Evolutionary conservation across 2,329 filamentous ascomycete species (phyloP).

Genomic region (Pseudogymnoascus sp.): DNA sequence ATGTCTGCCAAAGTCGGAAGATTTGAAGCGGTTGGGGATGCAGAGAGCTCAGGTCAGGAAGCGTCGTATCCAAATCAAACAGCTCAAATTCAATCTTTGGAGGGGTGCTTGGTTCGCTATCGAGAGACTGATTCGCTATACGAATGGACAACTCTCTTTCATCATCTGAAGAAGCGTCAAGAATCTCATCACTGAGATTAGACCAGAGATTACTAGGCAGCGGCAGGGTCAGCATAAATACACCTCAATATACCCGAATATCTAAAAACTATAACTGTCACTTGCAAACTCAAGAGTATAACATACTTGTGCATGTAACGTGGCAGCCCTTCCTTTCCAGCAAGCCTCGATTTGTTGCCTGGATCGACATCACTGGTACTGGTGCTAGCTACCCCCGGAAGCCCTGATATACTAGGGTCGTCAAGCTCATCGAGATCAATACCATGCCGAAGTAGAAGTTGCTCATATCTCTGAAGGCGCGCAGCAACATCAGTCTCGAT

Average conservation of each 20-base stretch:
- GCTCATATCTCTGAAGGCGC: slow-evolving; percentile 23
- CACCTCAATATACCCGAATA: slow-evolving; percentile 17
- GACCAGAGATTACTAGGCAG: slow-evolving; percentile 25
- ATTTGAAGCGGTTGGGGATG: slow-evolving; percentile 54
- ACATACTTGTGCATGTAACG: neutral
- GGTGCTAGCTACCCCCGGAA: neutral
- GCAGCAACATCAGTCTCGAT: slow-evolving; percentile 25
- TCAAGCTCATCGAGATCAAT: slow-evolving; percentile 24
- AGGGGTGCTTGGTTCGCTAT: slow-evolving; percentile 36
- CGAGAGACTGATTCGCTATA: slow-evolving; percentile 26
- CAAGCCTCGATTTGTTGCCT: slow-evolving; percentile 13
- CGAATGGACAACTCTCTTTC: slow-evolving; percentile 21
- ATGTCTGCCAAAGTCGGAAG: slow-evolving; percentile 61
- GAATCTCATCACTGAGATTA: slow-evolving; percentile 27
- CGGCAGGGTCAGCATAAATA: neutral
- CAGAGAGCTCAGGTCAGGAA: slow-evolving; percentile 37
- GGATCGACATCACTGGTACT: slow-evolving; percentile 10
- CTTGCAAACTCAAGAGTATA: slow-evolving; percentile 7
- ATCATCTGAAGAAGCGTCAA: slow-evolving; percentile 27
- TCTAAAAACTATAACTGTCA: slow-evolving; percentile 22
- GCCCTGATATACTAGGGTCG: slow-evolving; percentile 5
- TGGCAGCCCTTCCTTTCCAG: slow-evolving; percentile 6
- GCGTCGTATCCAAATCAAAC: slow-evolving; percentile 37
- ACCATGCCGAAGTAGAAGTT: slow-evolving; percentile 20
- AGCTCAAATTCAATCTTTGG: slow-evolving; percentile 39